Conservation (phyloP, 2,329 filamentous ascomycete genomes). For the Xylariales sp. region DNA sequence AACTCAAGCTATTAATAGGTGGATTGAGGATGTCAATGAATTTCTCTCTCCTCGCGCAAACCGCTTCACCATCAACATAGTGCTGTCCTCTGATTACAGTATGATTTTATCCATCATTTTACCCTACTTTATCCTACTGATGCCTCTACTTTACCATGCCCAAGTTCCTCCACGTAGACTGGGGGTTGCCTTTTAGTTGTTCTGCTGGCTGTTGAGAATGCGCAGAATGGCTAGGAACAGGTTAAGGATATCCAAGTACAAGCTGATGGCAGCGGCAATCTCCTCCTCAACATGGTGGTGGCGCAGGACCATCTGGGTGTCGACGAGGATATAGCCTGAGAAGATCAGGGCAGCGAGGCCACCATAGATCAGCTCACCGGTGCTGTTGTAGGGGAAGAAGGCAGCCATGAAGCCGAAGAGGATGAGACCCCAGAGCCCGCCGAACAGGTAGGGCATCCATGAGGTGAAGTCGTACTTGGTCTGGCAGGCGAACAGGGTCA, state of each 20-base stretch:
- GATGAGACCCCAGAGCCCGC: slow-evolving; percentile 82
- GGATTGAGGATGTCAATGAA: no score
- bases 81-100: no score
- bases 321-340: slow-evolving; percentile 89
- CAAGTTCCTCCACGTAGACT: no score
- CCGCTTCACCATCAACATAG: no score
- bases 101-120: no score
- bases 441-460: slow-evolving; percentile 95
- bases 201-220: slow-evolving; percentile 93
- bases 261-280: slow-evolving; percentile 88
- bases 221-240: slow-evolving; percentile 92
- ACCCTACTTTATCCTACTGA: no score
- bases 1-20: no score
- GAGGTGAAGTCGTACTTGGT: slow-evolving; percentile 97
- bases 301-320: slow-evolving; percentile 92
- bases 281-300: slow-evolving; percentile 98
- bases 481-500: slow-evolving; percentile 90
- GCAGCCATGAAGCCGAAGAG: slow-evolving; percentile 89
- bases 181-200: no score
- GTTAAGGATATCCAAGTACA: slow-evolving; percentile 97
- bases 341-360: slow-evolving; percentile 81
- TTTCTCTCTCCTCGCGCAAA: no score
- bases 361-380: slow-evolving; percentile 81
- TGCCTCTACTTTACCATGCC: no score
- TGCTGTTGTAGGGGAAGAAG: slow-evolving; percentile 83